phyloP scores from a whole-genome alignment of 106 monocot species.

The Xerophyta viscosa region DNA sequence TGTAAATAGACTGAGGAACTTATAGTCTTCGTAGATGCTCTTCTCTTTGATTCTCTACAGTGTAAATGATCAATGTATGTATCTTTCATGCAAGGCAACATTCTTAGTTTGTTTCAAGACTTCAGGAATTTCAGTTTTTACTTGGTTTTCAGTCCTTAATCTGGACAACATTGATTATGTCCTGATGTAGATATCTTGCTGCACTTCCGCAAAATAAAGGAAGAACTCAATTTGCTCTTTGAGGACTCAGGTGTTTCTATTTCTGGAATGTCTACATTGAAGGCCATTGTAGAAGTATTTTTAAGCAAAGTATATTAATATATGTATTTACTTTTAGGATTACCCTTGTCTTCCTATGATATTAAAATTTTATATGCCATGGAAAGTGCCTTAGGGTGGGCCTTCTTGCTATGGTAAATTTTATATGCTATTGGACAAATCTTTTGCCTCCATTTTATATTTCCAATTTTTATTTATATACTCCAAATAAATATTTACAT shows the following conservation, averaged over 20 bases:
- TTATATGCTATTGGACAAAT: no score
- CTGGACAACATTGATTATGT: conserved; percentile 18
- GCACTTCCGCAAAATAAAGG: conserved; percentile 11
- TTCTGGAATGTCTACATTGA: conserved; percentile 5
- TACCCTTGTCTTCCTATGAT: no score
- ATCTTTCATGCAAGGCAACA: conserved; percentile 54
- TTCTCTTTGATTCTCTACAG: conserved; percentile 34
- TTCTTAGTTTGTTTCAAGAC: conserved; percentile 65
- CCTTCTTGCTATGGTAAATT: no score
- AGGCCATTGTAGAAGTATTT: conserved; percentile 25
- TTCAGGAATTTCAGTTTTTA: conserved; percentile 32
- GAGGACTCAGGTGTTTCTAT: conserved; percentile 9
- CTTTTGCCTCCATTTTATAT: no score
- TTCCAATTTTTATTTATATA: no score
- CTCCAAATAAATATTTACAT: no score
- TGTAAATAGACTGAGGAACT: conserved; percentile 2
- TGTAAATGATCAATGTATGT: conserved; percentile 60
- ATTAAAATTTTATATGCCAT: no score
- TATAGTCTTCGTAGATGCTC: conserved; percentile 9
- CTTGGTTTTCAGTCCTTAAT: conserved; percentile 13
- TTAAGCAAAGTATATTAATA: no score
- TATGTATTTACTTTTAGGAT: no score
- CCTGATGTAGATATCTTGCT: conserved; percentile 17
- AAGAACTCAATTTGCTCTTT: background rate
- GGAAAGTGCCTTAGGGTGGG: no score